Conservation (phyloP, 2,329 filamentous ascomycete species). For the Fusarium devonianum region DNA sequence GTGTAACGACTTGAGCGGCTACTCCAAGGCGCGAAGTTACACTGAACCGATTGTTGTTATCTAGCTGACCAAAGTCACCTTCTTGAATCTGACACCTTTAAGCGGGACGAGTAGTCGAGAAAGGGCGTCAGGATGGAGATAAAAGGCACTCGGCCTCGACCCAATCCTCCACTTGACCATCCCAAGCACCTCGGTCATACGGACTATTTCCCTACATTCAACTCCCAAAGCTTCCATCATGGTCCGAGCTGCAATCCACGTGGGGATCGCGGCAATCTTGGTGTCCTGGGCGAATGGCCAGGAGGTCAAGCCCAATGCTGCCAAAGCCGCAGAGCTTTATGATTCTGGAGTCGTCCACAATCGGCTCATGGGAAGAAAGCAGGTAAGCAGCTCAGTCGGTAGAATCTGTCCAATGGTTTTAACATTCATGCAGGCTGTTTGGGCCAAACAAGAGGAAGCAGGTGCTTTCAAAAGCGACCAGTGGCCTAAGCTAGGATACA, state of each 20-base stretch:
- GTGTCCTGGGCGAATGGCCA: constrained; percentile 19
- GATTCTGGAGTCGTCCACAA: constrained; percentile 34
- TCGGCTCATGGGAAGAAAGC: constrained; percentile 27
- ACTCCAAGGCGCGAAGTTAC: no score
- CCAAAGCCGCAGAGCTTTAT: constrained; percentile 22
- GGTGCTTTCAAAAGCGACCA: constrained; percentile 47
- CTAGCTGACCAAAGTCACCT: no score
- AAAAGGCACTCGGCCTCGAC: no score
- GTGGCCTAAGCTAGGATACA: constrained; percentile 50
- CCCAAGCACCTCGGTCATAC: not conserved
- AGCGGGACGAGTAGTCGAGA: no score
- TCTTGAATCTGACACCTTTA: no score
- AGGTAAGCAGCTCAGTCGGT: not conserved
- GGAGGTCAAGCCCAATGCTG: constrained; percentile 29
- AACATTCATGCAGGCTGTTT: constrained; percentile 38
- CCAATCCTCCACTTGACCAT: no score
- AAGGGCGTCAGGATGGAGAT: no score
- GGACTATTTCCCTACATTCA: not conserved
- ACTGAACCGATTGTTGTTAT: no score
- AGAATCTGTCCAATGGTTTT: fast-evolving
- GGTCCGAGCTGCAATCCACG: constrained; percentile 27
- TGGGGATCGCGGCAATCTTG: constrained; percentile 20
- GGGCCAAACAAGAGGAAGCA: constrained; percentile 45
- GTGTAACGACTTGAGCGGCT: no score
- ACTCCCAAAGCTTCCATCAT: constrained; percentile 9